These are phyloP conservation scores for Diddensiella santjacobensis DNA, from an alignment of 805 yeast species.

Conservation along the genomic window DNA sequence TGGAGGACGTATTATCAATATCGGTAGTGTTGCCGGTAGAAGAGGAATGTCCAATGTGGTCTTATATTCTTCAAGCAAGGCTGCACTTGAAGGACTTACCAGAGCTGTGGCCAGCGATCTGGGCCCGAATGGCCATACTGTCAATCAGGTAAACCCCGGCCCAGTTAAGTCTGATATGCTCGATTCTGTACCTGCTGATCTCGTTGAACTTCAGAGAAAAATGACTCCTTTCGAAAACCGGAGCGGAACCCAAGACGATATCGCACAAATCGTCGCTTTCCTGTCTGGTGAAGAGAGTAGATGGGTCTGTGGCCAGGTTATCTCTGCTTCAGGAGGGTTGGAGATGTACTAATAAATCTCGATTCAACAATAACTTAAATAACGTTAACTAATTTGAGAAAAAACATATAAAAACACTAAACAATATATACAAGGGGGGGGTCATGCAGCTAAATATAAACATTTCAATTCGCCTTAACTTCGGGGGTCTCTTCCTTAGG, in stretches of 20 bases:
- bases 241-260: constrained; percentile 12
- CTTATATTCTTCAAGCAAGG: constrained; percentile 19
- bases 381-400: too few species aligned
- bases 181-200: constrained; percentile 5
- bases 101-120: constrained; percentile 19
- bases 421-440: not conserved
- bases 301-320: constrained; percentile 21
- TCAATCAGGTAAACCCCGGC: constrained; percentile 20
- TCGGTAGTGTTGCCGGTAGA: constrained; percentile 15
- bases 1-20: constrained; percentile 18
- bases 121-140: constrained; percentile 17
- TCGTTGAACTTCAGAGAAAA: not conserved
- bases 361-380: too few species aligned
- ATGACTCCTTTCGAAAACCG: constrained; percentile 6
- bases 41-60: constrained; percentile 9
- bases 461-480: not conserved
- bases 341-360: constrained; percentile 2
- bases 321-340: constrained; percentile 20
- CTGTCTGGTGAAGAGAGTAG: constrained; percentile 16
- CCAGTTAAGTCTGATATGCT: constrained; percentile 20
- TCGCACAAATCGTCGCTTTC: constrained; percentile 17
- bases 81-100: constrained; percentile 21
- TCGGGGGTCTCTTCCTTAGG: not conserved
- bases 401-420: too few species aligned
- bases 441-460: not conserved